Evolutionary conservation across 164 flowering plant species (phyloP).

Genomic region (Vitis rupestris): DNA sequence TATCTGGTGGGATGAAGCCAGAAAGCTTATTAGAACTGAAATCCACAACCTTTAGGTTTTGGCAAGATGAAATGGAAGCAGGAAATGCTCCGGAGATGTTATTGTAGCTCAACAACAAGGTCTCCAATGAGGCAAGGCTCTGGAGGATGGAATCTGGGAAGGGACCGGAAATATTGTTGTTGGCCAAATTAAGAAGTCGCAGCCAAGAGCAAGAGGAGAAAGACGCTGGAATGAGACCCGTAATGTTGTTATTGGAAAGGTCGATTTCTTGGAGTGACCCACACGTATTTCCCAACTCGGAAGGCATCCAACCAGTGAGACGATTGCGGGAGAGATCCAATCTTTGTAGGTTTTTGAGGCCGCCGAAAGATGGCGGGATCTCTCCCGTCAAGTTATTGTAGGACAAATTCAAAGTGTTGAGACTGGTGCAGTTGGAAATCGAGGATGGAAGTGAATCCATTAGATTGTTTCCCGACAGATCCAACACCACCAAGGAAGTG

Average conservation of each 20-base stretch:
- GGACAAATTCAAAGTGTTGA: conserved; percentile 46
- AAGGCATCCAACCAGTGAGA: conserved; percentile 62
- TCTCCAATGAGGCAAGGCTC: conserved; percentile 52
- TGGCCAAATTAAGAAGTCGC: conserved; percentile 58
- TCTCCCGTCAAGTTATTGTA: conserved; percentile 49
- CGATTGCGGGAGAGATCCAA: conserved; percentile 72
- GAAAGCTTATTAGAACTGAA: conserved; percentile 77
- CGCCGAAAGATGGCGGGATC: conserved; percentile 50
- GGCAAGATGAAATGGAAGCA: conserved; percentile 50
- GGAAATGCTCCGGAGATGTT: conserved; percentile 68
- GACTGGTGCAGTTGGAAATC: conserved; percentile 56
- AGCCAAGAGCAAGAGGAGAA: conserved; percentile 64
- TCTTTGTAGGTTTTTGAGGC: conserved; percentile 45
- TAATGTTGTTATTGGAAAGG: conserved; percentile 60
- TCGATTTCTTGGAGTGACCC: conserved; percentile 49
- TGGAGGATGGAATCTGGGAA: conserved; percentile 57
- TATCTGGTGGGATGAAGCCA: conserved; percentile 58
- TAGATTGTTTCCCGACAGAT: conserved; percentile 59
- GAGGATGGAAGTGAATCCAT: conserved; percentile 47
- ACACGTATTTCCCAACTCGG: conserved; percentile 57
- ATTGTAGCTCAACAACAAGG: conserved; percentile 60
- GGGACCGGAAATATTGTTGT: conserved; percentile 69
- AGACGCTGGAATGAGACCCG: conserved; percentile 60
- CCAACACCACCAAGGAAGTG: conserved; percentile 50
- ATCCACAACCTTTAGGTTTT: conserved; percentile 48